Conservation (phyloP, 139 green algal species). For the Bryopsis sp. region DNA sequence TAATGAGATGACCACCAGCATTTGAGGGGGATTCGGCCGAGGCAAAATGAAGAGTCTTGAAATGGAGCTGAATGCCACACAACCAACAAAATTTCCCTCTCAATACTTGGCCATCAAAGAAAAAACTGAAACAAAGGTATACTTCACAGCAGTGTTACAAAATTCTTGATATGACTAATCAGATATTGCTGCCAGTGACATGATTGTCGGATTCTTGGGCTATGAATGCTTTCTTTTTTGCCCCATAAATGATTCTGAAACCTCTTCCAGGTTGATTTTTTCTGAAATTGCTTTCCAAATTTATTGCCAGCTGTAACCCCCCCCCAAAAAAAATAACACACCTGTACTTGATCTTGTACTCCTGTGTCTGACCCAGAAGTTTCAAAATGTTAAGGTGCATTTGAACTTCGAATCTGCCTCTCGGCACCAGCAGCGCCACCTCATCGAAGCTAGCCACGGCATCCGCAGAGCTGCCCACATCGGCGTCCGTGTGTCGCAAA, state of each 20-base stretch:
- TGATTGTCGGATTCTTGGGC: no score
- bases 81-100: no score
- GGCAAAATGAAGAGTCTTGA: conserved; percentile 84
- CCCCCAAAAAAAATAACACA: conserved; percentile 35
- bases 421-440: conserved; percentile 60
- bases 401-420: conserved; percentile 71
- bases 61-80: conserved; percentile 18
- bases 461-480: conserved; percentile 43
- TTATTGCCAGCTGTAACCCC: no score
- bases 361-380: conserved; percentile 67
- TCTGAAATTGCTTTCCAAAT: no score
- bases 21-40: conserved; percentile 76
- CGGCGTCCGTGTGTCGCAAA: background rate
- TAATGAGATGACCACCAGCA: conserved; percentile 77
- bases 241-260: no score
- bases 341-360: conserved; percentile 91
- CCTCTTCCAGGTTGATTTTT: no score
- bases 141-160: no score
- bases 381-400: conserved; percentile 52
- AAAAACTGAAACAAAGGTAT: no score
- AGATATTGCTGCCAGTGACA: no score
- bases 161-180: no score
- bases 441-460: conserved; percentile 65
- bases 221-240: no score
- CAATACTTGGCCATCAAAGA: no score